phyloP scores from a whole-genome alignment of 768 basidiomycete genomes.

The Auricularia auricula-judae region DNA sequence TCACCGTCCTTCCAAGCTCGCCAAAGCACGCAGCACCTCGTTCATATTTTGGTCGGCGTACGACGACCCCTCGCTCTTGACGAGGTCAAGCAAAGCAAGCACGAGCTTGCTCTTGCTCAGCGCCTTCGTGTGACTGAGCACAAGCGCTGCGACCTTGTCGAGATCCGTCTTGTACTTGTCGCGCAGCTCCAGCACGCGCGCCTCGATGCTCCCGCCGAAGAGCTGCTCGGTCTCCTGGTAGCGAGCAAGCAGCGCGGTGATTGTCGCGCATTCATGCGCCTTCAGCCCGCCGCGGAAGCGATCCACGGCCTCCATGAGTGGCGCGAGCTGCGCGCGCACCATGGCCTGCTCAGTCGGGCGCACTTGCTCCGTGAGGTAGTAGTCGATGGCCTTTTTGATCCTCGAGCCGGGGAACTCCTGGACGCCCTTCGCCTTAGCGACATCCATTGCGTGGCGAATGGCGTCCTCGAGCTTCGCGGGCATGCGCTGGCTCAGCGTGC shows the following conservation, averaged over 20 bases:
- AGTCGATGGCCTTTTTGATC: slow-evolving; percentile 77
- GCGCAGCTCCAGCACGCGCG: slow-evolving; percentile 77
- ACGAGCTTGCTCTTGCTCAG: slow-evolving; percentile 86
- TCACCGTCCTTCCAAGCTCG: slow-evolving; percentile 80
- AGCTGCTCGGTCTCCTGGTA: slow-evolving; percentile 85
- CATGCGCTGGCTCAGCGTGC: slow-evolving; percentile 86
- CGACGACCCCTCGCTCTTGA: slow-evolving; percentile 71
- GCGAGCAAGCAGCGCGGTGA: slow-evolving; percentile 64
- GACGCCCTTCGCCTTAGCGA: slow-evolving; percentile 55
- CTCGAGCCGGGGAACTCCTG: slow-evolving; percentile 82
- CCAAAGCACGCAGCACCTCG: slow-evolving; percentile 68
- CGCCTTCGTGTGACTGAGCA: slow-evolving; percentile 93
- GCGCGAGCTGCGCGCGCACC: slow-evolving; percentile 61
- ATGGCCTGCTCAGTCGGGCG: slow-evolving; percentile 69
- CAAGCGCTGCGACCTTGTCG: slow-evolving; percentile 74
- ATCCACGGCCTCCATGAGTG: slow-evolving; percentile 66
- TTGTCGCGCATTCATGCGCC: slow-evolving; percentile 68
- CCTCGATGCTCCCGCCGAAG: slow-evolving; percentile 91
- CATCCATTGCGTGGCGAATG: slow-evolving; percentile 68
- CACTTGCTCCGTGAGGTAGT: slow-evolving; percentile 71
- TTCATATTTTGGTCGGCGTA: slow-evolving; percentile 64
- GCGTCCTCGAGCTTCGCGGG: slow-evolving; percentile 83
- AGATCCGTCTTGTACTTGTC: slow-evolving; percentile 90
- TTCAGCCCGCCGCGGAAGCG: slow-evolving; percentile 76
- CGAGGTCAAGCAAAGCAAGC: slow-evolving; percentile 75